A percentile compares a stretch with the other conserved stretches of the same genome.
phyloP scores from a whole-genome alignment of 2,329 filamentous ascomycete genomes.

The Penicillium freii region DNA sequence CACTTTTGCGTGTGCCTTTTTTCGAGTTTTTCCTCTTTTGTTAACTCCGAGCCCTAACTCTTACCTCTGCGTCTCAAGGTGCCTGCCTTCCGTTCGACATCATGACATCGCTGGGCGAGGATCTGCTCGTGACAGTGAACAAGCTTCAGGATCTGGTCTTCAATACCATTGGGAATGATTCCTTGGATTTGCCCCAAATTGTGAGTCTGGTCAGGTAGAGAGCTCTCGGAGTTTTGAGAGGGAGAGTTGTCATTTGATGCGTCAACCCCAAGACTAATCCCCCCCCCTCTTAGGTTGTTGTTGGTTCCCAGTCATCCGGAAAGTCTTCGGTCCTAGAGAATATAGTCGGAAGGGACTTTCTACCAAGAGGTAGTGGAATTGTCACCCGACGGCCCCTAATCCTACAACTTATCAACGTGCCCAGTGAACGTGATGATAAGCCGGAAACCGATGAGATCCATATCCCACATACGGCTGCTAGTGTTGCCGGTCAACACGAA shows the following conservation, averaged over 20 bases:
- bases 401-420: conserved; percentile 96
- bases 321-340: conserved; percentile 99
- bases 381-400: conserved; percentile 92
- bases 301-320: conserved; percentile 95
- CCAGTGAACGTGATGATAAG: conserved; percentile 67
- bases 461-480: conserved; percentile 74
- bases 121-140: conserved; percentile 93
- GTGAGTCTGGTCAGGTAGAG: conserved; percentile 54
- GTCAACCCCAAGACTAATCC: conserved; percentile 14
- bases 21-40: neutral
- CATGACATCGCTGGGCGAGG: conserved; percentile 97
- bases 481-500: conserved; percentile 63
- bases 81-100: conserved; percentile 12
- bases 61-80: neutral
- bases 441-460: conserved; percentile 63
- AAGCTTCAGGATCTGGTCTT: conserved; percentile 98
- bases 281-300: conserved; percentile 70
- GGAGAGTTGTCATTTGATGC: neutral
- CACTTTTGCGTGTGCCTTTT: conserved; percentile 2
- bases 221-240: neutral
- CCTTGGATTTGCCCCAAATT: conserved; percentile 95
- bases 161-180: conserved; percentile 99
- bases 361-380: conserved; percentile 94
- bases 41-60: neutral
- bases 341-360: conserved; percentile 95